A percentile compares a stretch with the other conserved stretches of the same genome.
Conservation (phyloP, 345 rosid species). For the Conringia planisiliqua region DNA sequence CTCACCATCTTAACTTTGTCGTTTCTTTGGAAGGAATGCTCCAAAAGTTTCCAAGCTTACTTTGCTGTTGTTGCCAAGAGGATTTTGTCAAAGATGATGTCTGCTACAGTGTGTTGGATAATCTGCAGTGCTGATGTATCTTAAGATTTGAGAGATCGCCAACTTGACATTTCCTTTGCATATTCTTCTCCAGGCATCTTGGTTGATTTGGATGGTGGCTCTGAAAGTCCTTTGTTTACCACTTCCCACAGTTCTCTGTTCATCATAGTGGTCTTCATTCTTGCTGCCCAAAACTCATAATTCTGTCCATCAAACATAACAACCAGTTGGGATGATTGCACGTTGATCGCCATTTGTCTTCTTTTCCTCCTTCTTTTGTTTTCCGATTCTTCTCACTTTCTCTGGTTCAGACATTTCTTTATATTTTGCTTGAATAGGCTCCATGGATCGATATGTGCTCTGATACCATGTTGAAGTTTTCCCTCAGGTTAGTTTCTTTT, state of each 20-base stretch:
- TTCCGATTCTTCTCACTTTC: no score
- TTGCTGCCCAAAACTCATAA: not conserved
- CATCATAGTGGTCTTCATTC: not conserved
- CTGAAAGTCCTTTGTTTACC: no score
- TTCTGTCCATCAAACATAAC: not conserved
- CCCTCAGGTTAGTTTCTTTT: no score
- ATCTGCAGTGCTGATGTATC: no score
- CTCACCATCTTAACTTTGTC: not conserved
- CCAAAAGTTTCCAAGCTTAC: not conserved
- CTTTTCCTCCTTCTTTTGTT: no score
- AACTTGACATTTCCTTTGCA: not conserved
- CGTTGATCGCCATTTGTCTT: not conserved
- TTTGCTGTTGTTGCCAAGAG: not conserved
- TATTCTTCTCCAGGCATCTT: not conserved
- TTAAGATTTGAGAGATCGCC: no score
- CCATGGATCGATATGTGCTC: no score
- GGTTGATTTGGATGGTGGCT: not conserved
- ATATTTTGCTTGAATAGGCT: no score
- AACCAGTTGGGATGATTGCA: not conserved
- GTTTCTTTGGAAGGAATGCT: not conserved
- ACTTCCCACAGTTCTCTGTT: not conserved
- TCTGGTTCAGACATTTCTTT: no score
- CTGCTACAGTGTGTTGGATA: no score
- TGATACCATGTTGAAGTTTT: no score
- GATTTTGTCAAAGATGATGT: no score